phyloP scores from a whole-genome alignment of 1,284 basidiomycete genomes.

The Moniliophthora roreri region DNA sequence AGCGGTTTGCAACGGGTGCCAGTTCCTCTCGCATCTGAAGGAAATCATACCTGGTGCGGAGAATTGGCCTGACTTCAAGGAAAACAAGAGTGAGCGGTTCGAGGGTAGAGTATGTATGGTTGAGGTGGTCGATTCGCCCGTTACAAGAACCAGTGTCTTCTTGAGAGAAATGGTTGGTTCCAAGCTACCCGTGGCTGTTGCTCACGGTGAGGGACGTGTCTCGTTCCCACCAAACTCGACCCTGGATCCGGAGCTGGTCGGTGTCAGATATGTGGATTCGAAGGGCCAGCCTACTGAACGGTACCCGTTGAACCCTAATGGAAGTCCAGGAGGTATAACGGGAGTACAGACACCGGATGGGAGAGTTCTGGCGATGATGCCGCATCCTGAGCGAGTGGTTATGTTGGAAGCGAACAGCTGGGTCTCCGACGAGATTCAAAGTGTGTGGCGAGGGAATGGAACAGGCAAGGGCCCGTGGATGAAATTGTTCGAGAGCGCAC shows the following conservation, averaged over 20 bases:
- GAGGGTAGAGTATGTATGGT: constrained; percentile 87
- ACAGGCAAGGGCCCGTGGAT: constrained; percentile 90
- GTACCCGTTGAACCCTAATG: constrained; percentile 97
- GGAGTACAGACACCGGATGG: constrained; percentile 88
- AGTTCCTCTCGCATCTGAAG: constrained; percentile 89
- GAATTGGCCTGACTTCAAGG: constrained; percentile 90
- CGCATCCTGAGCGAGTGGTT: constrained; percentile 86
- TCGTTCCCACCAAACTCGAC: constrained; percentile 49
- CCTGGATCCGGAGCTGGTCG: constrained; percentile 49
- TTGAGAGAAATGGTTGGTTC: constrained; percentile 87
- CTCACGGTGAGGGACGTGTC: constrained; percentile 94
- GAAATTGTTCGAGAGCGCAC: constrained; percentile 92
- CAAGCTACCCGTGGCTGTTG: constrained; percentile 88
- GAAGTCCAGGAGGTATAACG: constrained; percentile 84
- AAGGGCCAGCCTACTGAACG: constrained; percentile 63
- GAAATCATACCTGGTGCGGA: constrained; percentile 87
- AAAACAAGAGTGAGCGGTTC: constrained; percentile 88
- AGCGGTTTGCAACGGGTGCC: constrained; percentile 98
- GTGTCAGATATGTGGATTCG: constrained; percentile 78
- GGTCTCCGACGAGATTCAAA: constrained; percentile 51
- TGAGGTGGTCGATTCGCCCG: constrained; percentile 62
- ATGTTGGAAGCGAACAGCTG: constrained; percentile 84
- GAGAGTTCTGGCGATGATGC: constrained; percentile 93
- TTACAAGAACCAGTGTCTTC: constrained; percentile 75
- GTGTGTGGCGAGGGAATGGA: constrained; percentile 45